These are phyloP conservation scores for Ganoderma meredithae DNA, from an alignment of 1,284 basidiomycete species.

Conservation along the genomic window DNA sequence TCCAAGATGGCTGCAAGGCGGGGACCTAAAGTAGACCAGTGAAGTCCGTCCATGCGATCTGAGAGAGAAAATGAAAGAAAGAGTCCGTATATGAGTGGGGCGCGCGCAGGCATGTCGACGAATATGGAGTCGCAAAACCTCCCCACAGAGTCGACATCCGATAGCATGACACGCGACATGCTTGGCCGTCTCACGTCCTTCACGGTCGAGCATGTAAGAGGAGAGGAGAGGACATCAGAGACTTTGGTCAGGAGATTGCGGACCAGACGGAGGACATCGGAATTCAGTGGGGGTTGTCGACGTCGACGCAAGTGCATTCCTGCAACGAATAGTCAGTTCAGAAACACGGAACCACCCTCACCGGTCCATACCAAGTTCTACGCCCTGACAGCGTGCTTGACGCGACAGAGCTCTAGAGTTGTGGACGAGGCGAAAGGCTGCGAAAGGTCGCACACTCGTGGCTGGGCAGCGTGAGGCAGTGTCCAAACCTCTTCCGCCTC, in stretches of 20 bases:
- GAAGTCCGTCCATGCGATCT: too few relatives aligned
- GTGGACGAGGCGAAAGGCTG: too few relatives aligned
- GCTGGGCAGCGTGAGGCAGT: too few relatives aligned
- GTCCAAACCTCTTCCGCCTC: too few relatives aligned
- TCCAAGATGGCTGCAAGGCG: neutral
- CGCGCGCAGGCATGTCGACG: neutral
- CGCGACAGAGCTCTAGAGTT: too few relatives aligned
- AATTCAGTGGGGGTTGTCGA: neutral
- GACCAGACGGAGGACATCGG: conserved; percentile 3
- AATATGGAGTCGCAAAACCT: neutral
- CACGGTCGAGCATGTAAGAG: neutral
- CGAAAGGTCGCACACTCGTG: too few relatives aligned
- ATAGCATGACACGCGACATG: neutral
- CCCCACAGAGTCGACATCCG: neutral
- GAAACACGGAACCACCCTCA: too few relatives aligned
- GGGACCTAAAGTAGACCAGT: too few relatives aligned
- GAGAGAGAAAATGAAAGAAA: neutral
- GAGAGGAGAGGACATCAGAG: neutral
- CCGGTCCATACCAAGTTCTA: too few relatives aligned
- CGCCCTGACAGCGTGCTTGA: too few relatives aligned
- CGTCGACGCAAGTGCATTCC: neutral
- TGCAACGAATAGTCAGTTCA: neutral
- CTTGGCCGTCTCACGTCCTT: neutral
- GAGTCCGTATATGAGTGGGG: neutral
- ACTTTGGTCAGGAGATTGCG: neutral